These are phyloP conservation scores for Umbilicaria muhlenbergii DNA, from an alignment of 495 filamentous ascomycete species.

Conservation along the genomic window DNA sequence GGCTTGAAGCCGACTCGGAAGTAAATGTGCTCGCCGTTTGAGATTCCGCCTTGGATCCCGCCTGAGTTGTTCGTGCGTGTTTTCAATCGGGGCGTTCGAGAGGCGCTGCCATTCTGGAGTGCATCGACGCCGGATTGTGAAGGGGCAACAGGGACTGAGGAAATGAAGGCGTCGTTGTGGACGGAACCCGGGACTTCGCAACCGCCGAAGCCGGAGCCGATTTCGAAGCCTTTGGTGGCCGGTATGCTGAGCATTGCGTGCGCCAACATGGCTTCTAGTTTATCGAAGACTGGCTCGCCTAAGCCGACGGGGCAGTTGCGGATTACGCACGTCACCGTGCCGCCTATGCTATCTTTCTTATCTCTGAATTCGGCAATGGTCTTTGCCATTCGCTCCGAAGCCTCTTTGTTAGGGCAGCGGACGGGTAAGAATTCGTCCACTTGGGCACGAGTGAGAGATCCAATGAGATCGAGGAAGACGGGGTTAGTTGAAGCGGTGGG, in stretches of 20 bases:
- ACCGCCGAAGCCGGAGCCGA: constrained; percentile 86
- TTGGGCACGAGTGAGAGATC: constrained; percentile 55
- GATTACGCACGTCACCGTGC: constrained; percentile 92
- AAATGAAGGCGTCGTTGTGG: constrained; percentile 87
- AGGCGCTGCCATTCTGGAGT: constrained; percentile 20
- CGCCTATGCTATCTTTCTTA: constrained; percentile 49
- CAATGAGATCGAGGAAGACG: constrained; percentile 59
- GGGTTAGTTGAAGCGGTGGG: constrained; percentile 68
- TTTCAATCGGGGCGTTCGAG: constrained; percentile 41
- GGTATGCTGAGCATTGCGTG: constrained; percentile 97
- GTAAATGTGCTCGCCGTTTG: constrained; percentile 87
- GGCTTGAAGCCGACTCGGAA: constrained; percentile 95
- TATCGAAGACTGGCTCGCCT: constrained; percentile 86
- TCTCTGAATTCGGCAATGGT: constrained; percentile 70
- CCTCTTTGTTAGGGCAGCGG: constrained; percentile 61
- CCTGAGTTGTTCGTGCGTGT: constrained; percentile 96
- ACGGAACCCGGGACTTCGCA: constrained; percentile 57
- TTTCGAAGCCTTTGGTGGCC: constrained; percentile 92
- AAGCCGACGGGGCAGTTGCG: constrained; percentile 76
- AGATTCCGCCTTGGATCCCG: constrained; percentile 92
- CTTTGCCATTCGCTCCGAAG: constrained; percentile 57
- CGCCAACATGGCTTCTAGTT: constrained; percentile 71
- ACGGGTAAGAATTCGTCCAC: constrained; percentile 78
- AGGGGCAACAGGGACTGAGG: constrained; percentile 23
- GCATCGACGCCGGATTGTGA: constrained; percentile 10